Conservation (phyloP, 2,329 filamentous ascomycete species). For the Sarocladium brachiariae region DNA sequence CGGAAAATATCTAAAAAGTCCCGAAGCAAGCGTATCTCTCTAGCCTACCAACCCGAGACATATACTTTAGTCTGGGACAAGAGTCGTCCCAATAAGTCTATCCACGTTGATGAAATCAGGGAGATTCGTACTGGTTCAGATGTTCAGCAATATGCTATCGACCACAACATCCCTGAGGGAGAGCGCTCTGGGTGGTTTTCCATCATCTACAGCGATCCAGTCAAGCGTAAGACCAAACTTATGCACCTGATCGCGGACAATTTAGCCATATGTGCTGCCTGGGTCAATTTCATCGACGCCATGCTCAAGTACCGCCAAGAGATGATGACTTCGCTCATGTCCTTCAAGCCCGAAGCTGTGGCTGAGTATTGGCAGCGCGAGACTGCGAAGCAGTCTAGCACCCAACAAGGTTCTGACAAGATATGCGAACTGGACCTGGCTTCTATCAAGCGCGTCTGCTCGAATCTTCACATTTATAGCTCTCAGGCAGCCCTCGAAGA, state of each 20-base stretch:
- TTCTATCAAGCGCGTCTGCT: conserved; percentile 77
- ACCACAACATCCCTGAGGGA: conserved; percentile 63
- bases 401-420: conserved; percentile 41
- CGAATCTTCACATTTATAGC: conserved; percentile 86
- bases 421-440: conserved; percentile 69
- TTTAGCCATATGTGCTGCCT: conserved; percentile 63
- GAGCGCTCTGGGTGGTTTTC: conserved; percentile 77
- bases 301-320: conserved; percentile 83
- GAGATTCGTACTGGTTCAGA: conserved; percentile 80
- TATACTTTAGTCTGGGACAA: conserved; percentile 87
- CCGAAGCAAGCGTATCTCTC: conserved; percentile 61
- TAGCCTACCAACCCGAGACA: conserved; percentile 71
- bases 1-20: conserved; percentile 82
- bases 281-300: conserved; percentile 77
- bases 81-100: conserved; percentile 68
- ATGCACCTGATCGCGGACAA: conserved; percentile 82
- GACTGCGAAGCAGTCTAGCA: conserved; percentile 62
- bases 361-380: conserved; percentile 80
- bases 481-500: conserved; percentile 64
- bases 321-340: conserved; percentile 82
- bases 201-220: conserved; percentile 75
- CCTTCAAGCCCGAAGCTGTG: conserved; percentile 76
- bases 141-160: conserved; percentile 81
- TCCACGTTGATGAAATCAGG: conserved; percentile 93
- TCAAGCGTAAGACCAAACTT: conserved; percentile 69